Base-by-base conservation (phyloP, 2,329 filamentous ascomycete genomes). In the Cladosporium sp. region DNA sequence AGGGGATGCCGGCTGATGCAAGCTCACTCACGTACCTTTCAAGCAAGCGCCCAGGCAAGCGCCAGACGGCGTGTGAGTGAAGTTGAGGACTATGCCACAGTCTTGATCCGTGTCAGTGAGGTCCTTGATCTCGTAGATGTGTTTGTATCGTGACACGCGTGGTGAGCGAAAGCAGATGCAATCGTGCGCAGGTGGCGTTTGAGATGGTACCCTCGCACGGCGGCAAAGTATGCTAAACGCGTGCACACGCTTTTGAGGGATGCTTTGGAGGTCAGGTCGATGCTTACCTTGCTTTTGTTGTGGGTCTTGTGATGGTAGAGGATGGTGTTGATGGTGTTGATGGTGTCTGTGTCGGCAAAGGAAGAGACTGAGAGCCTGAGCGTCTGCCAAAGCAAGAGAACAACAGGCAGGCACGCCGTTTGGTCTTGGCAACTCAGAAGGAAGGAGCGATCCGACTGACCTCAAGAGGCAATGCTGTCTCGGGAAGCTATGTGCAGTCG, bases 41-140 rank as follows among this genome's bases (percentile, higher is more conserved):
- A 8, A 47, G 34, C 32, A 38, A 27, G 43, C 32, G 43, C 43
- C 43, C 43, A 8, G 38, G 34, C 32, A 38, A 27, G 43, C 32
- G 43, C 43, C 43, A 22, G 32, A 19, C 30, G 15, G 7, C n/a
- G 19, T 20, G 43, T 20, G 17, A 39, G 19, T 17, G 43, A 39
- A 9, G 13, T 7, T 30, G 32, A 29, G 19, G 43, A n/a, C n/a
- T n/a, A n/a, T 20, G 36, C 5, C 13, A 9, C 27, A 38, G 20
- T 24, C 13, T 20, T 47, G 22, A 29, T 8, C 4, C 22, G 43
- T 39, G 34, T 47, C 15, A 47, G 43, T 20, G 34, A 47, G 30
- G 9, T 15, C 17, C 9, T 17, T 39, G 19, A 15, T 19, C 43
- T 39, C 15, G 29, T 19, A 32, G 19, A 15, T 7, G n/a, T 34